Evolutionary conservation across 768 basidiomycete species (phyloP).

Genomic region (Tricholoma matsutake): DNA sequence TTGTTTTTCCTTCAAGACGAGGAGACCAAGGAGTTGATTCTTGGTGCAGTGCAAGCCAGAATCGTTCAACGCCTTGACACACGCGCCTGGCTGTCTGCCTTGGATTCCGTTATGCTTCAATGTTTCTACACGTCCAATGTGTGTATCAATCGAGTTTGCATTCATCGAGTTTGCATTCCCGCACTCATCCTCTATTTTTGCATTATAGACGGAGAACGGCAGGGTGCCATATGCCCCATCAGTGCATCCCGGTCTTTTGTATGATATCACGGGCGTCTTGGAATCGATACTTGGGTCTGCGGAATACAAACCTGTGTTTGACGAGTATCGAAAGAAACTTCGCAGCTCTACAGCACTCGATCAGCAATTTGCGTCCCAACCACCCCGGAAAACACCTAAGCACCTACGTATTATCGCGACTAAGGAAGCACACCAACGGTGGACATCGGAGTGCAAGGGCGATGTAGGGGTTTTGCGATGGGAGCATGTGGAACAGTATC

Average conservation of each 20-base stretch:
- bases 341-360: neutral
- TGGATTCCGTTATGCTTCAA: neutral
- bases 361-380: neutral
- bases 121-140: neutral
- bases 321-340: neutral
- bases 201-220: neutral
- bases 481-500: constrained; percentile 1
- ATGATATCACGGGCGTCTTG: neutral
- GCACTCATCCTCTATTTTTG: neutral
- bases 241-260: neutral
- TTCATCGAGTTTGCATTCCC: neutral
- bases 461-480: constrained; percentile 12
- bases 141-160: neutral
- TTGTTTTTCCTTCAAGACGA: constrained; percentile 10
- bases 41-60: constrained; percentile 2
- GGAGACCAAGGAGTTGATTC: constrained; percentile 7
- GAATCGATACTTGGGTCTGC: neutral
- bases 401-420: constrained; percentile 4
- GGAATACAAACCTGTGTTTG: neutral
- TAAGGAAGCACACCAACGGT: neutral
- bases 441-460: constrained; percentile 6
- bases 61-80: neutral
- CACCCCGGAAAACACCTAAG: neutral
- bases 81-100: neutral
- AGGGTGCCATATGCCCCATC: neutral